These are phyloP conservation scores for Colletotrichum horii DNA, from an alignment of 2,329 filamentous ascomycete genomes.

Conservation along the genomic window DNA sequence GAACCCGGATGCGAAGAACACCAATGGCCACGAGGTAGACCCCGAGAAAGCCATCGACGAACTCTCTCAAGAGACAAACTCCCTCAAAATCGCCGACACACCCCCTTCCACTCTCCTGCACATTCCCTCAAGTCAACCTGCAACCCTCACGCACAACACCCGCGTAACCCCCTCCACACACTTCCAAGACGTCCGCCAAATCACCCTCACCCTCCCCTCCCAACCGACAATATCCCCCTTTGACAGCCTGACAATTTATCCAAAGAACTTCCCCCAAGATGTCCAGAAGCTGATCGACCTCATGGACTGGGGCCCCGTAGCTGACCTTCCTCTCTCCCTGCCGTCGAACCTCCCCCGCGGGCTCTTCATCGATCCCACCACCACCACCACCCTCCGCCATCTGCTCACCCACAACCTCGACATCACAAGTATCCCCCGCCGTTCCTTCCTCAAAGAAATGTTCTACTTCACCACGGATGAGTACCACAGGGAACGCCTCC, in stretches of 20 bases:
- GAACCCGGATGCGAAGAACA: slow-evolving; percentile 16
- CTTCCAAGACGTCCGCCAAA: slow-evolving; percentile 94
- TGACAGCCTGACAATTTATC: slow-evolving; percentile 81
- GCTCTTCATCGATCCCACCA: slow-evolving; percentile 41
- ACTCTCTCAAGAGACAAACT: neutral
- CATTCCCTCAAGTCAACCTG: slow-evolving; percentile 60
- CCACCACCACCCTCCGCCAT: slow-evolving; percentile 68
- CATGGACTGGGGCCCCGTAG: slow-evolving; percentile 78
- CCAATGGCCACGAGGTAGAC: neutral
- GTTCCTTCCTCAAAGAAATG: slow-evolving; percentile 83
- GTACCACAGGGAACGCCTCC: slow-evolving; percentile 79
- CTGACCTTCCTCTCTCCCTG: slow-evolving; percentile 66
- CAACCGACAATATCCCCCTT: slow-evolving; percentile 65
- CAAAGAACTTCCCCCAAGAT: slow-evolving; percentile 84
- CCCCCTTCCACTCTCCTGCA: slow-evolving; percentile 47
- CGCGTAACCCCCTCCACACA: slow-evolving; percentile 78
- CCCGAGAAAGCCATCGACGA: neutral
- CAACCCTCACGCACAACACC: slow-evolving; percentile 67
- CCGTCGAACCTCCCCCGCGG: slow-evolving; percentile 25
- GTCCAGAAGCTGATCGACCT: slow-evolving; percentile 79
- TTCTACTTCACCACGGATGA: slow-evolving; percentile 75
- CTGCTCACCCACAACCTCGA: slow-evolving; percentile 86
- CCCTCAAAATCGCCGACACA: neutral
- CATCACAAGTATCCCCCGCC: slow-evolving; percentile 85
- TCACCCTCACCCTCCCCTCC: slow-evolving; percentile 23